Percentiles rank a stretch among this genome's conserved stretches.
Conservation (phyloP, 1,284 basidiomycete genomes). For the Veloporphyrellus conicus region DNA sequence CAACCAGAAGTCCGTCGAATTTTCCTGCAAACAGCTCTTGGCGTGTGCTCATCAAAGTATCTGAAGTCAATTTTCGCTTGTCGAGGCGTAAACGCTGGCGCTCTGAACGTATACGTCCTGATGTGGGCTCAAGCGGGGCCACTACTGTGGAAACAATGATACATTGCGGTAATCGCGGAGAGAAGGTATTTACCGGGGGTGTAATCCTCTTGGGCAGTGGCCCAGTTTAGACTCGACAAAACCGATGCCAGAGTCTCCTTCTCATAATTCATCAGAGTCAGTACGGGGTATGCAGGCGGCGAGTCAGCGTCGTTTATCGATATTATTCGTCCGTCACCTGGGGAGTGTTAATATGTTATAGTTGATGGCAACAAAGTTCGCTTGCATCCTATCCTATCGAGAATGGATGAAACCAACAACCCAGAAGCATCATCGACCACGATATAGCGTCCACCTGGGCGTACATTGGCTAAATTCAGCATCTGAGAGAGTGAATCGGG, state of each 20-base stretch:
- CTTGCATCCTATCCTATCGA: constrained; percentile 84
- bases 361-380: background rate
- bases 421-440: constrained; percentile 93
- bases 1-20: constrained; percentile 85
- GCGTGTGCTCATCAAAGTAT: constrained; percentile 59
- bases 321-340: constrained; percentile 77
- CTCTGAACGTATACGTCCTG: constrained; percentile 58
- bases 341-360: constrained; percentile 1
- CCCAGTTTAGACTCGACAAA: constrained; percentile 83
- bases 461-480: constrained; percentile 77
- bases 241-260: constrained; percentile 52
- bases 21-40: constrained; percentile 83
- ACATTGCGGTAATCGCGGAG: background rate
- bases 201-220: constrained; percentile 78
- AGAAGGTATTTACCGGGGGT: constrained; percentile 48
- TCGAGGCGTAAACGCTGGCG: constrained; percentile 64
- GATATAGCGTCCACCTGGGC: constrained; percentile 83
- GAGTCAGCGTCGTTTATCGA: constrained; percentile 89
- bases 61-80: constrained; percentile 65
- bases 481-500: constrained; percentile 88
- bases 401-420: constrained; percentile 77
- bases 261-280: constrained; percentile 84
- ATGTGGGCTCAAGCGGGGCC: constrained; percentile 52
- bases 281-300: constrained; percentile 86
- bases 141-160: constrained; percentile 40